Evolutionary conservation across 805 yeast genomes (phyloP).

Genomic region (Ogataea minuta): DNA sequence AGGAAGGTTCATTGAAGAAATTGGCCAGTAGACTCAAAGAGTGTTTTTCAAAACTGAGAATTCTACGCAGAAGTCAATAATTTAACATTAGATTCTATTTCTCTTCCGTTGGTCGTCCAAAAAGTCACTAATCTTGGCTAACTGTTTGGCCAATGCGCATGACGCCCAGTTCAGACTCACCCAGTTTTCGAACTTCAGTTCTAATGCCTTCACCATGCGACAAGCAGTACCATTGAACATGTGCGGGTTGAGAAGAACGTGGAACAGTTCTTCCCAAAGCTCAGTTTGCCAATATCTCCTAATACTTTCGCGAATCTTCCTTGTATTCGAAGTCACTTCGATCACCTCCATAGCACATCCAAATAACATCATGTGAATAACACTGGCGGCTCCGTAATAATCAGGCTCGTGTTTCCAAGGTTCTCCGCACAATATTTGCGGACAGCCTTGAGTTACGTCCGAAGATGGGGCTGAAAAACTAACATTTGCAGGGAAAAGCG

Average conservation of each 20-base stretch:
- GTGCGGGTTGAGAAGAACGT: slow-evolving; percentile 57
- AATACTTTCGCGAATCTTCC: slow-evolving; percentile 44
- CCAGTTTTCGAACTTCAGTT: slow-evolving; percentile 18
- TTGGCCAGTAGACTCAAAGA: slow-evolving; percentile 1
- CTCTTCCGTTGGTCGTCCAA: slow-evolving; percentile 13
- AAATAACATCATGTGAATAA: slow-evolving; percentile 70
- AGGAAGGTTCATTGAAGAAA: slow-evolving; percentile 20
- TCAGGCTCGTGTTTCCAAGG: slow-evolving; percentile 83
- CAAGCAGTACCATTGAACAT: slow-evolving; percentile 4
- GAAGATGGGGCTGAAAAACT: slow-evolving; percentile 61
- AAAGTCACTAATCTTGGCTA: slow-evolving; percentile 11
- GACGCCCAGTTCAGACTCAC: slow-evolving; percentile 12
- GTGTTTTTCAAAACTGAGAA: slow-evolving; percentile 4
- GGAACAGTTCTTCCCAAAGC: slow-evolving; percentile 69
- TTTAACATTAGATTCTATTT: slow-evolving; percentile 4
- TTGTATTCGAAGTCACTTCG: slow-evolving; percentile 14
- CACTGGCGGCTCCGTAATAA: slow-evolving; percentile 77
- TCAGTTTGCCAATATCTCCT: slow-evolving; percentile 76
- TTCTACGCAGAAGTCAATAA: slow-evolving; percentile 1
- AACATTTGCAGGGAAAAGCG: slow-evolving; percentile 48
- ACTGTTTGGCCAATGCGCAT: slow-evolving; percentile 10
- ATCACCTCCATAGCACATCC: slow-evolving; percentile 55
- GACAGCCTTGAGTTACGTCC: slow-evolving; percentile 48
- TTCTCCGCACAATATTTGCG: slow-evolving; percentile 55
- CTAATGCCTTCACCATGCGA: slow-evolving; percentile 1